Percentiles rank a stretch among this genome's conserved stretches.
phyloP scores from a whole-genome alignment of 441 rosid species.

The Erysimum pusillum region DNA sequence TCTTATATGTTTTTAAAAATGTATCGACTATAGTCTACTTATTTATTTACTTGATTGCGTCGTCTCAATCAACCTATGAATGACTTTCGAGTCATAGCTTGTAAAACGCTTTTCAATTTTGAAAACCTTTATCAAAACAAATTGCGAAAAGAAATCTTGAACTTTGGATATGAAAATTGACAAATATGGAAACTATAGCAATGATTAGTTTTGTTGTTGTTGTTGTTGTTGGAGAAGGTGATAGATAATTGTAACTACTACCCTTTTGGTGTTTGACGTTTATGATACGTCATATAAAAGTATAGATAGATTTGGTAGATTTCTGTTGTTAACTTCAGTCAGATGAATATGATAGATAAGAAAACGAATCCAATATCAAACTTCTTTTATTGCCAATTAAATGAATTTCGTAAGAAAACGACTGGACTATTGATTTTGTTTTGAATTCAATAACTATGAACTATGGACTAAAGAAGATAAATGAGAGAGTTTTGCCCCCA shows the following conservation, averaged over 20 bases:
- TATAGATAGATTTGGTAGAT: not conserved
- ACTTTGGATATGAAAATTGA: not conserved
- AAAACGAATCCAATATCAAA: slow-evolving; percentile 19
- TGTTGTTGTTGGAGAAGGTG: not conserved
- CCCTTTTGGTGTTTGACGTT: slow-evolving; percentile 6
- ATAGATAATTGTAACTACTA: slow-evolving; percentile 13
- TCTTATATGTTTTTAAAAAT: too few species aligned
- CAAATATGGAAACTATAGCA: not conserved
- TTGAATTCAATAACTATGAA: slow-evolving; percentile 8
- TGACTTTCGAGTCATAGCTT: too few species aligned
- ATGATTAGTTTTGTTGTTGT: slow-evolving; percentile 11
- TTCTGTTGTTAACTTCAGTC: not conserved
- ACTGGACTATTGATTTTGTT: not conserved
- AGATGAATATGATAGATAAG: slow-evolving; percentile 1
- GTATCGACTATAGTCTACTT: too few species aligned
- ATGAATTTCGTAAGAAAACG: not conserved
- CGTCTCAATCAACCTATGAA: too few species aligned
- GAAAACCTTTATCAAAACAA: too few species aligned
- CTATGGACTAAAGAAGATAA: slow-evolving; percentile 11
- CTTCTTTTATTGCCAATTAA: not conserved
- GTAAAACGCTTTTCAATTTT: too few species aligned
- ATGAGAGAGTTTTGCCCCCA: not conserved
- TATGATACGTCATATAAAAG: slow-evolving; percentile 9
- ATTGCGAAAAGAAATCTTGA: not conserved
- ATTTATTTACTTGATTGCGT: too few species aligned